Evolutionary conservation across 441 rosid species (phyloP), one percentile per base, ranked within the genome.

Genomic region (Biscutella laevigata): DNA sequence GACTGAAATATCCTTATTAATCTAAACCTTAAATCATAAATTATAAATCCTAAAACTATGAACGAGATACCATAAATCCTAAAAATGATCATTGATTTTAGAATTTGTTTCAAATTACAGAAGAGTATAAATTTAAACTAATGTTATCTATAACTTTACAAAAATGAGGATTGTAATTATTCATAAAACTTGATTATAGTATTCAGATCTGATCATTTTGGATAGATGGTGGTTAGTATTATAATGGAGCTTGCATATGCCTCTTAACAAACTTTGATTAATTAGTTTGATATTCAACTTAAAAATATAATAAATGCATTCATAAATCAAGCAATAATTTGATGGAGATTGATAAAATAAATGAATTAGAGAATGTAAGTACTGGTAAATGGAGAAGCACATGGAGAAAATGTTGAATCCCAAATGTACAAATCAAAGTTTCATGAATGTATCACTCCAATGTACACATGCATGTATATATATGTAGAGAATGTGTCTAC

Each of bases 391-490:
- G 4, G 20, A 10, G 3, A 49, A 41, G 58, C 64, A 57, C 59
- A 35, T 65, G 64, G 48, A 42, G 33, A 50, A 47, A 50, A 49
- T 26, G 59, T 49, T 41, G 47, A 50, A 20, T 42, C 35, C 38
- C 19, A 50, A 57, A 49, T 36, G 34, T 49, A 34, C 29, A 49
- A 48, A 42, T 15, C 34, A 50, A 43, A 58, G 36, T 57, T 57
- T n/a, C 21, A 65, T 43, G 50, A 52, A 44, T 32, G 30, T 30
- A 29, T 37, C 2, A 25, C 11, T 25, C 22, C 56, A 37, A 44
- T 25, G 59, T 44, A 43, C 50, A 51, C 55, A 66, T 59, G 59
- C 41, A 57, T 42, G 58, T 53, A 49, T 35, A 49, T 33, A 33
- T 40, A 28, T 35, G n/a, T n/a, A 64, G 44, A 24, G 30, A 26